phyloP scores from a whole-genome alignment of 768 basidiomycete genomes.

The Lentinus tigrinus region DNA sequence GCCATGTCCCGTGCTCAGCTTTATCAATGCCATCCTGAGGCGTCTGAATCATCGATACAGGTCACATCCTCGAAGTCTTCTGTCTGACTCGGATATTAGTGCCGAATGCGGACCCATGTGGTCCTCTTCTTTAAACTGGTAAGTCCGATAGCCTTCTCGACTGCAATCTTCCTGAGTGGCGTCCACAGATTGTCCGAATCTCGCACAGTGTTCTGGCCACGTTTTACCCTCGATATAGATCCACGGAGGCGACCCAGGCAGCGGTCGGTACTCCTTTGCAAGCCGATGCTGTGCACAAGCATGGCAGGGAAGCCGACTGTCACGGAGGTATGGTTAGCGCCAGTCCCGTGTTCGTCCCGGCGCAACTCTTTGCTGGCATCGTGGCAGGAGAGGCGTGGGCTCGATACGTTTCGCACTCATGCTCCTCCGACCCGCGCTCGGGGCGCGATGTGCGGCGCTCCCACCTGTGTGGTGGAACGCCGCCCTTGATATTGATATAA shows the following conservation, averaged over 20 bases:
- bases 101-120: not conserved
- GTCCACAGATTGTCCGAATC: not conserved
- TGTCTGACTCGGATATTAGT: not conserved
- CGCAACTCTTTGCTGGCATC: not conserved
- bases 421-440: conserved; percentile 13
- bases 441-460: conserved; percentile 11
- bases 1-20: not conserved
- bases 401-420: conserved; percentile 11
- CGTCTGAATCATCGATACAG: not conserved
- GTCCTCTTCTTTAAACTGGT: not conserved
- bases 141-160: not conserved
- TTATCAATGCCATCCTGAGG: not conserved
- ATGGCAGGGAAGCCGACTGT: conserved; percentile 10
- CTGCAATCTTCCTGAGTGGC: not conserved
- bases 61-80: not conserved
- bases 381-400: not conserved
- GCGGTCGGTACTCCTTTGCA: not conserved
- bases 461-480: not conserved
- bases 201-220: not conserved
- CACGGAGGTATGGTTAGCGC: conserved; percentile 13
- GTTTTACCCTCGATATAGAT: not conserved
- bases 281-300: conserved; percentile 14
- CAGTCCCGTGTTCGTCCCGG: not conserved
- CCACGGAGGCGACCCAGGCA: conserved; percentile 5
- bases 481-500: not conserved